These are phyloP conservation scores for Fusarium tjaetaba DNA, from an alignment of 2,329 filamentous ascomycete genomes.

Conservation along the genomic window DNA sequence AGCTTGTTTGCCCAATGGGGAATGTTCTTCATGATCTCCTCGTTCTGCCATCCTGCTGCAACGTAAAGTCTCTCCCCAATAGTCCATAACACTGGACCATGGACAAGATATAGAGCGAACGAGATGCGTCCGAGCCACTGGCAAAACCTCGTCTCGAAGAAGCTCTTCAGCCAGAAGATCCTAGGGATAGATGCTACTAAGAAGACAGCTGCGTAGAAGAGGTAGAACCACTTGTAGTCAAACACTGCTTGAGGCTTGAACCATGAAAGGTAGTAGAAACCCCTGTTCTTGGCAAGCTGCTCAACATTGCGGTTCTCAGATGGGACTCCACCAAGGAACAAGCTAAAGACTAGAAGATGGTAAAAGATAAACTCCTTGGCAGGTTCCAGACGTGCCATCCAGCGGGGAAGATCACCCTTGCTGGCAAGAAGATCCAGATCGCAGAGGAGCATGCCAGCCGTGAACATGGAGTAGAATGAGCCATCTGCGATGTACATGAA, in stretches of 20 bases:
- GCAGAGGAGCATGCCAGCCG: conserved; percentile 68
- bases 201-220: conserved; percentile 69
- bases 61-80: conserved; percentile 72
- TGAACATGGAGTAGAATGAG: conserved; percentile 69
- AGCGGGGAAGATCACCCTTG: conserved; percentile 59
- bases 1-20: conserved; percentile 67
- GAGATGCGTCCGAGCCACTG: conserved; percentile 72
- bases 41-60: conserved; percentile 65
- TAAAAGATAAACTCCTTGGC: conserved; percentile 63
- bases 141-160: conserved; percentile 67
- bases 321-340: conserved; percentile 71
- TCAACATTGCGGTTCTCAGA: conserved; percentile 59
- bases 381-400: conserved; percentile 57
- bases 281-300: conserved; percentile 62
- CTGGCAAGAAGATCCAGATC: conserved; percentile 67
- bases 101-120: conserved; percentile 71
- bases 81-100: conserved; percentile 68
- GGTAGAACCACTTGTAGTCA: conserved; percentile 74
- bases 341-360: conserved; percentile 59
- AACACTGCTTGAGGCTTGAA: conserved; percentile 73
- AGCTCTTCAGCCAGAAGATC: conserved; percentile 65
- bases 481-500: conserved; percentile 76
- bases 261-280: conserved; percentile 69
- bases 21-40: conserved; percentile 60
- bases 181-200: conserved; percentile 65